A percentile compares a stretch with the other conserved stretches of the same genome.
These are phyloP conservation scores for Talaromyces atroroseus DNA, from an alignment of 2,329 filamentous ascomycete species.

Conservation along the genomic window DNA sequence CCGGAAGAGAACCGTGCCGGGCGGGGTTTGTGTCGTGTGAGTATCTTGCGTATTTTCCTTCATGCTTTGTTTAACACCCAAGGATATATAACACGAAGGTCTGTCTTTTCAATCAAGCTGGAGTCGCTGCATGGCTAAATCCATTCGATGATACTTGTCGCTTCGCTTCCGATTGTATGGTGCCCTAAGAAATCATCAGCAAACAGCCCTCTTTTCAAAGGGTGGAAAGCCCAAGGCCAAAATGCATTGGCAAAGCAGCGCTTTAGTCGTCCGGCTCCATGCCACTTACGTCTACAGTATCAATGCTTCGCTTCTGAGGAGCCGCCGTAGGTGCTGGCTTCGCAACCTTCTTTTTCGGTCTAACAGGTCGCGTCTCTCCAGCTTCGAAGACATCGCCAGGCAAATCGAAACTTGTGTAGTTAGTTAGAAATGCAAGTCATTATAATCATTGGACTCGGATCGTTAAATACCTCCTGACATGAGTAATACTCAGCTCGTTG, in stretches of 20 bases:
- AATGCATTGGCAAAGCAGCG: conserved; percentile 15
- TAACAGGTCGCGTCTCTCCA: conserved; percentile 66
- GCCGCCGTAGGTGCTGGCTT: conserved; percentile 30
- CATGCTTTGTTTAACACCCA: neutral
- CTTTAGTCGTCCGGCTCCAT: conserved; percentile 21
- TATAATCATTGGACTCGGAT: neutral
- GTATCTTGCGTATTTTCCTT: conserved; percentile 1
- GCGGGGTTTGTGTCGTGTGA: conserved; percentile 12
- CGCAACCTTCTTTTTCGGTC: conserved; percentile 50
- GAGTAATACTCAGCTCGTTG: conserved; percentile 73
- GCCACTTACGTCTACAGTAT: conserved; percentile 40
- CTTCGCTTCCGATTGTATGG: conserved; percentile 27
- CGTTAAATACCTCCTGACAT: conserved; percentile 71
- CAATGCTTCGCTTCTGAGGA: conserved; percentile 36
- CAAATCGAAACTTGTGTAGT: conserved; percentile 64
- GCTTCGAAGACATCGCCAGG: conserved; percentile 82
- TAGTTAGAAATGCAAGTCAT: conserved; percentile 11
- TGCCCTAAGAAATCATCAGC: conserved; percentile 23
- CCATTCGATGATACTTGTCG: conserved; percentile 29
- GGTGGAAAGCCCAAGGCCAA: conserved; percentile 16
- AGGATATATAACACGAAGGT: neutral
- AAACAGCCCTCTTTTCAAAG: conserved; percentile 19
- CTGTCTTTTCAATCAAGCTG: conserved; percentile 23
- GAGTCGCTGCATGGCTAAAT: conserved; percentile 24
- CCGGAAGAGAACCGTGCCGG: conserved; percentile 27